A percentile compares a stretch with the other conserved stretches of the same genome.
phyloP scores from a whole-genome alignment of 2,329 filamentous ascomycete genomes.

The Microcera coccophila region DNA sequence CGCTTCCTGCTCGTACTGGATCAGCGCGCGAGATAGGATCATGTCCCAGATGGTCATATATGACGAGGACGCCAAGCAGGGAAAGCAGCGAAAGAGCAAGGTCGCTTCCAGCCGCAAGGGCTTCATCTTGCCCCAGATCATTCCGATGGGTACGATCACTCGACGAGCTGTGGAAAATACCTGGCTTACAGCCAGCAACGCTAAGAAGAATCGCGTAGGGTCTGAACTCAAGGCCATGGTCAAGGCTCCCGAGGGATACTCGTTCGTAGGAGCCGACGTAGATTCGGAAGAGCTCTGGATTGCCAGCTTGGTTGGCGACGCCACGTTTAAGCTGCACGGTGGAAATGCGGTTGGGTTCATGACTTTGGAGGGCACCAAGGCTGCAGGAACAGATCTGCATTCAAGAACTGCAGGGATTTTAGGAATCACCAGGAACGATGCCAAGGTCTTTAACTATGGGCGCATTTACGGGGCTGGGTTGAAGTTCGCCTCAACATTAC shows the following conservation, averaged over 20 bases:
- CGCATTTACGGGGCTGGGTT: constrained; percentile 97
- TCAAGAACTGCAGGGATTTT: constrained; percentile 89
- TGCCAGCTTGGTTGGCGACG: constrained; percentile 88
- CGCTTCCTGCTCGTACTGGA: constrained; percentile 98
- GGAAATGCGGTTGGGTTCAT: constrained; percentile 98
- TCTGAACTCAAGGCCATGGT: constrained; percentile 98
- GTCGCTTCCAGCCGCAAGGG: constrained; percentile 43
- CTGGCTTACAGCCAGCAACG: constrained; percentile 96
- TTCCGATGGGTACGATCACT: constrained; percentile 98
- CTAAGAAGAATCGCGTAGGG: constrained; percentile 91
- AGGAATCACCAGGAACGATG: constrained; percentile 90
- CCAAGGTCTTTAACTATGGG: constrained; percentile 98
- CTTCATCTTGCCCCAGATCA: constrained; percentile 90
- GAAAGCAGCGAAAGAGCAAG: constrained; percentile 4
- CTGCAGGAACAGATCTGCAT: constrained; percentile 88
- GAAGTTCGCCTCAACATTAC: constrained; percentile 84
- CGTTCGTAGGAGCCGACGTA: constrained; percentile 94
- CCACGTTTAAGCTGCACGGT: constrained; percentile 90
- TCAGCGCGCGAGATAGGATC: constrained; percentile 89
- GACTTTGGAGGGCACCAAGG: constrained; percentile 95
- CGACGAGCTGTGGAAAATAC: constrained; percentile 93
- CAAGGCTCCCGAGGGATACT: constrained; percentile 82
- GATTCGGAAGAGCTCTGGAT: constrained; percentile 99
- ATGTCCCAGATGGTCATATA: constrained; percentile 95
- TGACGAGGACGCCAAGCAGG: constrained; percentile 52